Conservation (phyloP, 768 basidiomycete genomes). For the Imleria badia region DNA sequence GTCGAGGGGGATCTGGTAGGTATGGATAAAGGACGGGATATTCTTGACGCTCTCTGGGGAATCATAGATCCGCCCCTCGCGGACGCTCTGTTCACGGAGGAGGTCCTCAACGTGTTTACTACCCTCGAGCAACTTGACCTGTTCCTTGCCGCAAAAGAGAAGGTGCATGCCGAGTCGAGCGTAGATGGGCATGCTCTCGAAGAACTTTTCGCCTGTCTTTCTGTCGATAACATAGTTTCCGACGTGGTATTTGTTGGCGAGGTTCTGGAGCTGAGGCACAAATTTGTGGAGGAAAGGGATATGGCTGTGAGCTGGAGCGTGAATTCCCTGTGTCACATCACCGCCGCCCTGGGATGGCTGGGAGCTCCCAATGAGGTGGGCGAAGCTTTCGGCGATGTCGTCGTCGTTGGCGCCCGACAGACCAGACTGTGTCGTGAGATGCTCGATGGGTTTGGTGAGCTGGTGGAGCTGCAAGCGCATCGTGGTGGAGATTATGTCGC, state of each 20-base stretch:
- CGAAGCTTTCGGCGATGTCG: conserved; percentile 20
- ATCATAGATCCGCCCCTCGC: conserved; percentile 57
- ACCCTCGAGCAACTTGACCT: conserved; percentile 48
- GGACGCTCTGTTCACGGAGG: conserved; percentile 55
- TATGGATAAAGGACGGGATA: conserved; percentile 55
- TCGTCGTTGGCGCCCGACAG: conserved; percentile 19
- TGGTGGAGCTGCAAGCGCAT: conserved; percentile 19
- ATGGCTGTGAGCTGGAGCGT: conserved; percentile 33
- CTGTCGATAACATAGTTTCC: conserved; percentile 60
- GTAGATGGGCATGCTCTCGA: conserved; percentile 76
- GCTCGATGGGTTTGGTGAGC: conserved; percentile 31
- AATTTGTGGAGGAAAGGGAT: conserved; percentile 45
- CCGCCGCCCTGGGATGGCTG: conserved; percentile 5
- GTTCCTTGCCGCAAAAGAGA: conserved; percentile 58
- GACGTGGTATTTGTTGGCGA: conserved; percentile 52
- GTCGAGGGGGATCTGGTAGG: conserved; percentile 51
- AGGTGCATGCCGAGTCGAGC: conserved; percentile 76
- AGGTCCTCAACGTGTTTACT: conserved; percentile 47
- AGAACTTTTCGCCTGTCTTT: conserved; percentile 50
- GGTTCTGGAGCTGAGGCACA: conserved; percentile 55
- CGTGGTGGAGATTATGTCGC: not conserved
- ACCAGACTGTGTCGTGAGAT: conserved; percentile 18
- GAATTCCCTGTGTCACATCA: conserved; percentile 29
- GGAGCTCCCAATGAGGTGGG: conserved; percentile 21
- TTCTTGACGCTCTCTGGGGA: conserved; percentile 48